Percentiles rank a stretch among this genome's conserved stretches.
These are phyloP conservation scores for Talaromyces sp. DNA, from an alignment of 2,329 filamentous ascomycete species.

Conservation along the genomic window DNA sequence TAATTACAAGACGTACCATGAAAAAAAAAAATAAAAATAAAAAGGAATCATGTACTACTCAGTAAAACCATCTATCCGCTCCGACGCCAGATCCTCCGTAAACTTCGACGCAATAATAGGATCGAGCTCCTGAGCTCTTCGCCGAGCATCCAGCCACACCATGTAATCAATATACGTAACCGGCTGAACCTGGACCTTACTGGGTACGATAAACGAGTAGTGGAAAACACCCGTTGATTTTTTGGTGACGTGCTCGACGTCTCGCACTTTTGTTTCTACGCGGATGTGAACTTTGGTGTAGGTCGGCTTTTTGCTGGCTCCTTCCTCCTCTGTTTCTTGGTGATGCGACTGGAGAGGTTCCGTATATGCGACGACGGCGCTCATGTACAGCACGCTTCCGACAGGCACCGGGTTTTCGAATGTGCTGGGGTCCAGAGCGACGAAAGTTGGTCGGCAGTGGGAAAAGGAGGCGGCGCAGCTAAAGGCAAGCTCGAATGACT, in stretches of 20 bases:
- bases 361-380: conserved; percentile 65
- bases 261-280: conserved; percentile 65
- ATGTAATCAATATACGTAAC: conserved; percentile 59
- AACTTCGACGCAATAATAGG: conserved; percentile 31
- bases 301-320: conserved; percentile 34
- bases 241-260: conserved; percentile 64
- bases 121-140: conserved; percentile 50
- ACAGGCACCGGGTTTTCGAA: conserved; percentile 73
- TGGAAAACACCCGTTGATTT: conserved; percentile 70
- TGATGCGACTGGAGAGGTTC: conserved; percentile 46
- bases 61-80: conserved; percentile 27
- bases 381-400: conserved; percentile 68
- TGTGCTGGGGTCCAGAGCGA: conserved; percentile 67
- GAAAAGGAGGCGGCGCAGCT: conserved; percentile 68
- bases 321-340: conserved; percentile 38
- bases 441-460: conserved; percentile 63
- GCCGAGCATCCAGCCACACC: conserved; percentile 58
- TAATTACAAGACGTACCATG: not conserved
- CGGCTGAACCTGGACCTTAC: conserved; percentile 62
- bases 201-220: conserved; percentile 65
- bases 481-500: conserved; percentile 71
- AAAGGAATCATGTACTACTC: conserved; percentile 25
- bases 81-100: conserved; percentile 19
- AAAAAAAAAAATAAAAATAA: not conserved
- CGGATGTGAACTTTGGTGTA: conserved; percentile 64